Evolutionary conservation across 2,329 filamentous ascomycete species (phyloP), one percentile per base, ranked within the genome.

Genomic region (Arthroderma uncinatum): DNA sequence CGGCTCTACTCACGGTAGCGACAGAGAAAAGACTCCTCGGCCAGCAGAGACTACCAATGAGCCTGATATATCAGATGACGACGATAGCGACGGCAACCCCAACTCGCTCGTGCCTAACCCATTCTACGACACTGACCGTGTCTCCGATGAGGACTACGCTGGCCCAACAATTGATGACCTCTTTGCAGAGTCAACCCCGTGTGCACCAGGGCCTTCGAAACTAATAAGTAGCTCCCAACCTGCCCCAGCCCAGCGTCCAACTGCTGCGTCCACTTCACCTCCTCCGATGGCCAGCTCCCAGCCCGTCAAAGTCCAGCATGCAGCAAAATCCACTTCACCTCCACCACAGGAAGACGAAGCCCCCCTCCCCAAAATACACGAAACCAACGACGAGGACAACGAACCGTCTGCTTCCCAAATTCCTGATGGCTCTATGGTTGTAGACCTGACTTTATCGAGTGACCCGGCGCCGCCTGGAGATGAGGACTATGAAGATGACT

Each of bases 371-470:
- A 21, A 5, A 8, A 12, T 2, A 12, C 21, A 48, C 10, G 44
- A 30, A 2, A 1, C 2, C 5, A n/a, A 10, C 2, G 44, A 48
- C n/a, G n/a, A n/a, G n/a, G 23, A 48, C 14, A 48, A 28, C 23
- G 33, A 53, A 4, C 34, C 53, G 14, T 30, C 30, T 14, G 53
- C 30, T 6, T 54, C 57, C 33, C 56, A 55, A 5, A 58, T 55
- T 10, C 55, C 64, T 8, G 42, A 59, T 9, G 58, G 57, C 23
- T 61, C 66, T 25, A 61, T 64, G 37, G 54, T 72, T 30, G 65
- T 73, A 33, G 72, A 73, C 57, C 61, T 74, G 44, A 74, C 72
- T 7, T 61, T 66, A n/a, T 69, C 67, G 10, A 74, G 70, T 58
- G 68, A 70, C 19, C 60, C 62, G 0, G 59, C 54, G 5, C 65